Base-by-base conservation (phyloP, 176 grass and related monocot genomes). In the Elymus sibiricus region DNA sequence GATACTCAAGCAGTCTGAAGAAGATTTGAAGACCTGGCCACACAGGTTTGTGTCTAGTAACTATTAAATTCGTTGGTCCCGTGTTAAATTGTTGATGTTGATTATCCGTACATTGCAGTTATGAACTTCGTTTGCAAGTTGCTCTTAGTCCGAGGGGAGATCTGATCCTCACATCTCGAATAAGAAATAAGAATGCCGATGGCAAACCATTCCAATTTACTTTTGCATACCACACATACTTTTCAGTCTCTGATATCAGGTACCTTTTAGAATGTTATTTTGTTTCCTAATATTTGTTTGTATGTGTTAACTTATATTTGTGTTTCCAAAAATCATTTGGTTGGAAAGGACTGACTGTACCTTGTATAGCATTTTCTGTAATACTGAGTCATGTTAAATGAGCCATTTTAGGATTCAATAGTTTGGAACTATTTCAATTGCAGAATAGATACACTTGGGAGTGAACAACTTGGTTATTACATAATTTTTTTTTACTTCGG, bases 231-330 rank as follows among this genome's bases (percentile, higher is more conserved):
- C 89, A 93, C 56, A 94, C 95, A 27, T 91, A 94, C 47, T 90
- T 94, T 47, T 94, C 89, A 19, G 78, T 94, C 25, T 97, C 95
- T 76, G 92, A 94, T 86, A 95, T 97, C 84, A 97, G 95, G 95
- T 93, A 87, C 47, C 59, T 38, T 87, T 51, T 51, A 25, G 29
- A 84, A 73, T 74, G 43, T 16, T 29, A 58, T 42, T 66, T 66
- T 3, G 21, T 56, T 74, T 24, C 58, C 17, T 77, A 65, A 32
- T 40, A 43, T 56, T 79, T 46, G 3, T 22, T 75, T 4, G 11
- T 56, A n/a, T 4, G 16, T 56, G 16, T 76, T 9, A 76, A 53
- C 13, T 31, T 32, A 21, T 14, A 49, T 51, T 53, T 35, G 31
- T 42, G 24, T 67, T 66, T 59, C 35, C 25, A 74, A 11, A 11